A percentile compares a stretch with the other conserved stretches of the same genome.
Conservation (phyloP, 2,329 filamentous ascomycete species). For the Microsporum canis region DNA sequence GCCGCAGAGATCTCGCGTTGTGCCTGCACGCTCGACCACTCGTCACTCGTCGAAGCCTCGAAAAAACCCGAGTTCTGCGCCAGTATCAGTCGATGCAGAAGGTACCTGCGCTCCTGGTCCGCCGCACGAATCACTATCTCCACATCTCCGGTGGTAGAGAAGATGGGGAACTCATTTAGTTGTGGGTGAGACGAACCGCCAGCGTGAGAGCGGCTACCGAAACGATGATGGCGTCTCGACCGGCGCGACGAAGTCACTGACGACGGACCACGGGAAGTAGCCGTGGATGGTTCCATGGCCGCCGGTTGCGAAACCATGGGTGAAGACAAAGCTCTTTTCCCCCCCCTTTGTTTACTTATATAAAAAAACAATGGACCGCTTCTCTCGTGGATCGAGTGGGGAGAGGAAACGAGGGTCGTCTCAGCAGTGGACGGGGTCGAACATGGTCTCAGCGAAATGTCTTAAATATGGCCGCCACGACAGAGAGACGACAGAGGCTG, state of each 20-base stretch:
- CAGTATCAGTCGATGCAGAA: constrained; percentile 77
- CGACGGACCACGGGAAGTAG: constrained; percentile 46
- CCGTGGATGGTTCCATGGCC: constrained; percentile 42
- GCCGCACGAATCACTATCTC: constrained; percentile 69
- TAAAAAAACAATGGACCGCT: constrained; percentile 1
- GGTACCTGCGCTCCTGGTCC: constrained; percentile 65
- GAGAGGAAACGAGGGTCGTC: not conserved
- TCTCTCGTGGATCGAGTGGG: not conserved
- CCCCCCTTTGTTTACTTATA: not conserved
- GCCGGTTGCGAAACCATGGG: constrained; percentile 36
- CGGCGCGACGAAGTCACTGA: constrained; percentile 48
- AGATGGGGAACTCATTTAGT: constrained; percentile 87
- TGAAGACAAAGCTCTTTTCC: not conserved
- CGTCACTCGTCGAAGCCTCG: constrained; percentile 67
- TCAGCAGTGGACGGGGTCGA: not conserved
- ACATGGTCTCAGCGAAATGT: not conserved
- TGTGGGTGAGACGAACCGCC: constrained; percentile 58
- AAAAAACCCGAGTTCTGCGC: constrained; percentile 91
- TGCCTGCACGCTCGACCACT: constrained; percentile 50
- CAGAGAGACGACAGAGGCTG: not conserved
- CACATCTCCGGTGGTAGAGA: constrained; percentile 81
- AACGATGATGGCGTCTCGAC: constrained; percentile 55
- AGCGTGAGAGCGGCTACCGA: constrained; percentile 63
- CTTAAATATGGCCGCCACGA: not conserved
- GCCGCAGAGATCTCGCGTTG: constrained; percentile 12